A percentile compares a stretch with the other conserved stretches of the same genome.
Evolutionary conservation across 352 stramenopile species (phyloP).

Genomic region (Phytopythium aichiense): DNA sequence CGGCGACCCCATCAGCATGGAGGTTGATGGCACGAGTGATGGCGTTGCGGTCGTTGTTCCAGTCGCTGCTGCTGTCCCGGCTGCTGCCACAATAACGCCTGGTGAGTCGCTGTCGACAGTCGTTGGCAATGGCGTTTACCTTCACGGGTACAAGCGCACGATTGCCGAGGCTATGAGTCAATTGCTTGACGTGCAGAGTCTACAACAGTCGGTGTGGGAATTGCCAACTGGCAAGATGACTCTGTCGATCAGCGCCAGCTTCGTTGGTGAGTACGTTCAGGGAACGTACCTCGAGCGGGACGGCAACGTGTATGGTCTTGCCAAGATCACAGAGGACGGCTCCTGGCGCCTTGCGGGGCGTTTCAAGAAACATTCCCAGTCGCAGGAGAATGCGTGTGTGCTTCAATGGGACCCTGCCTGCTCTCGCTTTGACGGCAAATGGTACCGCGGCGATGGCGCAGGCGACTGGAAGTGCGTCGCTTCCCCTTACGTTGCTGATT

Average conservation of each 20-base stretch:
- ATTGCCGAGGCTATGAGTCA: slow-evolving; percentile 29
- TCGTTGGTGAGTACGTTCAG: slow-evolving; percentile 65
- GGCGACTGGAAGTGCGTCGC: slow-evolving; percentile 76
- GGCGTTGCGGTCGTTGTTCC: neutral
- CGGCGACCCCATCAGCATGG: slow-evolving; percentile 34
- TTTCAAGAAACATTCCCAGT: slow-evolving; percentile 67
- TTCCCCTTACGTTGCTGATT: slow-evolving; percentile 44
- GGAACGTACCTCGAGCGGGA: slow-evolving; percentile 72
- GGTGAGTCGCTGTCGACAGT: slow-evolving; percentile 16
- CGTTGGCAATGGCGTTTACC: slow-evolving; percentile 37
- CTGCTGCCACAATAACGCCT: neutral
- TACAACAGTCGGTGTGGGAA: slow-evolving; percentile 57
- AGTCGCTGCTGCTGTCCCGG: slow-evolving; percentile 7
- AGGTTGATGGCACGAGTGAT: slow-evolving; percentile 20
- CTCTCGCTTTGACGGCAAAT: slow-evolving; percentile 77
- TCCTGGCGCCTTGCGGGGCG: slow-evolving; percentile 62
- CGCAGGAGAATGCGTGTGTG: slow-evolving; percentile 65
- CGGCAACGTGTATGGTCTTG: slow-evolving; percentile 59
- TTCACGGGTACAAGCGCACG: slow-evolving; percentile 50
- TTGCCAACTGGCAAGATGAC: slow-evolving; percentile 60
- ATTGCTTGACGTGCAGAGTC: slow-evolving; percentile 19
- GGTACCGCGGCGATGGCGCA: slow-evolving; percentile 79
- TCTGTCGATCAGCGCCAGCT: slow-evolving; percentile 33
- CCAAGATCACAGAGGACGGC: slow-evolving; percentile 37
- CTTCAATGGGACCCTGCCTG: slow-evolving; percentile 54